phyloP scores from a whole-genome alignment of 2,329 filamentous ascomycete genomes.

The Ilyonectria destructans region DNA sequence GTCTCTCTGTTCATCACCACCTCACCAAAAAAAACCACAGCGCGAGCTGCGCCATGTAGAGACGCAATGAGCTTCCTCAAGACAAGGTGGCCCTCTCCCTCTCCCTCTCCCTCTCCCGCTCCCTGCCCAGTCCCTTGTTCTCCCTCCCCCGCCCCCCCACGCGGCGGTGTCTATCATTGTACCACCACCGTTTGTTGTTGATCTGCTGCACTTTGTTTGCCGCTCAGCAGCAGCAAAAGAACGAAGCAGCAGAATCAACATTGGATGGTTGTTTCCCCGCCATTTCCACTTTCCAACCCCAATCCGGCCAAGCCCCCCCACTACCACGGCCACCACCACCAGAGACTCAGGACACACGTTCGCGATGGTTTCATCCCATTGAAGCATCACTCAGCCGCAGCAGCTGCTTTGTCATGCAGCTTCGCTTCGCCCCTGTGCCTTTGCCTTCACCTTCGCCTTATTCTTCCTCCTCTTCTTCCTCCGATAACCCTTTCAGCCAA shows the following conservation, averaged over 20 bases:
- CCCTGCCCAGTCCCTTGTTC: conserved; percentile 1
- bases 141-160: conserved; percentile 4
- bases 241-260: conserved; percentile 25
- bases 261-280: conserved; percentile 50
- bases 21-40: neutral
- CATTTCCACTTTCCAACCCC: conserved; percentile 49
- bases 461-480: neutral
- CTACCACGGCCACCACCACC: conserved; percentile 44
- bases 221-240: conserved; percentile 20
- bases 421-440: neutral
- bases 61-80: conserved; percentile 62
- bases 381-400: conserved; percentile 20
- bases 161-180: conserved; percentile 10
- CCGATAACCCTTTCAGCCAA: conserved; percentile 18
- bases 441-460: too few species aligned
- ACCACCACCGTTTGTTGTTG: conserved; percentile 5
- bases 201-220: conserved; percentile 23
- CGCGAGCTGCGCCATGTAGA: conserved; percentile 56
- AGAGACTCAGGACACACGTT: conserved; percentile 29
- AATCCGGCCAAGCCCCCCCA: conserved; percentile 51
- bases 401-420: conserved; percentile 12
- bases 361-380: conserved; percentile 35
- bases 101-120: conserved; percentile 23
- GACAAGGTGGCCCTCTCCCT: conserved; percentile 57
- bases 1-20: conserved; percentile 20